A percentile compares a stretch with the other conserved stretches of the same genome.
Conservation (phyloP, 148 eudicot species). For the Fallopia convolvulus region DNA sequence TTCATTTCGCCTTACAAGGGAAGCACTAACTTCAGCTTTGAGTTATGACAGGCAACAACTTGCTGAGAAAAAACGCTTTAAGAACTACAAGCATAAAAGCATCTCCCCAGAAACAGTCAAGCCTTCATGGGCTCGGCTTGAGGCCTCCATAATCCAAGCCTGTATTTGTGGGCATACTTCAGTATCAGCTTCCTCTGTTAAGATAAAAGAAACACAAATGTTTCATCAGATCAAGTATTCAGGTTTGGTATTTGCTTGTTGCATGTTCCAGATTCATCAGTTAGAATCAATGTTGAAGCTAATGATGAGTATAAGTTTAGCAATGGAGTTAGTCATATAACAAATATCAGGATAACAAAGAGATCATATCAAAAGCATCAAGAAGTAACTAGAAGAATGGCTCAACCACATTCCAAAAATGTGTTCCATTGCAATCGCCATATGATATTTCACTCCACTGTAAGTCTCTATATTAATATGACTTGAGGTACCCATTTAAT, state of each 20-base stretch:
- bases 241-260: not conserved
- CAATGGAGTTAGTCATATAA: not conserved
- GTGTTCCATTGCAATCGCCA: not conserved
- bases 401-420: not conserved
- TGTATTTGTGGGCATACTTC: conserved; percentile 57
- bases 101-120: conserved; percentile 3
- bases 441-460: not conserved
- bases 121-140: conserved; percentile 44
- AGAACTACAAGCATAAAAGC: not conserved
- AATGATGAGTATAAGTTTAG: not conserved
- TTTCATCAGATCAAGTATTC: conserved; percentile 3
- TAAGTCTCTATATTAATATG: not conserved
- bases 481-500: not conserved
- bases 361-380: not conserved
- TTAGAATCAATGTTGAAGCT: not conserved
- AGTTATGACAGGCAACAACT: not conserved
- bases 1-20: not conserved
- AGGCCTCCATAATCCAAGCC: conserved; percentile 78
- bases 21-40: conserved; percentile 1
- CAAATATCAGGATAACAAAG: not conserved
- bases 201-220: not conserved
- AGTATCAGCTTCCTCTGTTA: conserved; percentile 52
- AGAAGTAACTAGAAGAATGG: not conserved
- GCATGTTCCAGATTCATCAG: not conserved
- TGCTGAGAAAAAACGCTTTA: not conserved